Conservation (phyloP, 2,329 filamentous ascomycete genomes). For the Parascedosporium putredinis region DNA sequence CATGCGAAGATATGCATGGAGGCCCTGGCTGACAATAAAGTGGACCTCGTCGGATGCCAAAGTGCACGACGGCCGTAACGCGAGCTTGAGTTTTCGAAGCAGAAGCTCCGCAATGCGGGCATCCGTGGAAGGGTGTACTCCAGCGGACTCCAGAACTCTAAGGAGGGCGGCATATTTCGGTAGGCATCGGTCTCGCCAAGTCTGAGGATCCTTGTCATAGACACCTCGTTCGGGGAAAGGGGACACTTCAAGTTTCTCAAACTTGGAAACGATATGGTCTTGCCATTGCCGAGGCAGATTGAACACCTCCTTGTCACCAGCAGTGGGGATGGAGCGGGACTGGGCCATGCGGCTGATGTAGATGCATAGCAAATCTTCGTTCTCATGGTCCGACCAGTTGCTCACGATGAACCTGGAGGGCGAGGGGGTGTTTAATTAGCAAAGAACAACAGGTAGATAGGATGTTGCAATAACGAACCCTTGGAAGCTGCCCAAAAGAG, state of each 20-base stretch:
- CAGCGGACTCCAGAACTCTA: slow-evolving; percentile 49
- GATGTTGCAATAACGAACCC: slow-evolving; percentile 35
- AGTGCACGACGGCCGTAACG: slow-evolving; percentile 49
- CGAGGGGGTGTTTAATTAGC: slow-evolving; percentile 21
- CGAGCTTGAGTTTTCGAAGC: slow-evolving; percentile 54
- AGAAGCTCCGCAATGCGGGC: slow-evolving; percentile 56
- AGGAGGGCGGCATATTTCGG: slow-evolving; percentile 60
- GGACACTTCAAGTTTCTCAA: slow-evolving; percentile 53
- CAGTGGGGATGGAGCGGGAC: slow-evolving; percentile 41
- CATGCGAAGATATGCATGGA: slow-evolving; percentile 61
- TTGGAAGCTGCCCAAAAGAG: slow-evolving; percentile 76
- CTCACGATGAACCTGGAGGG: slow-evolving; percentile 57
- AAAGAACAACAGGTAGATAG: background rate
- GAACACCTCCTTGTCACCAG: slow-evolving; percentile 42
- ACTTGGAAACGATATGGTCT: slow-evolving; percentile 59
- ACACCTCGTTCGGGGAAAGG: slow-evolving; percentile 55
- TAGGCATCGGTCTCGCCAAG: slow-evolving; percentile 52
- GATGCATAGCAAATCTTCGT: slow-evolving; percentile 60
- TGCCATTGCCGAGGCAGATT: slow-evolving; percentile 59
- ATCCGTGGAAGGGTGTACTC: slow-evolving; percentile 55
- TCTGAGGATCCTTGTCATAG: slow-evolving; percentile 50
- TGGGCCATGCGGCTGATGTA: slow-evolving; percentile 56
- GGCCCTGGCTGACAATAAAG: slow-evolving; percentile 66
- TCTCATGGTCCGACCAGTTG: slow-evolving; percentile 57
- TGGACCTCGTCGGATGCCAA: slow-evolving; percentile 52